phyloP scores from a whole-genome alignment of 2,329 filamentous ascomycete species.

The Xylaria sp. region DNA sequence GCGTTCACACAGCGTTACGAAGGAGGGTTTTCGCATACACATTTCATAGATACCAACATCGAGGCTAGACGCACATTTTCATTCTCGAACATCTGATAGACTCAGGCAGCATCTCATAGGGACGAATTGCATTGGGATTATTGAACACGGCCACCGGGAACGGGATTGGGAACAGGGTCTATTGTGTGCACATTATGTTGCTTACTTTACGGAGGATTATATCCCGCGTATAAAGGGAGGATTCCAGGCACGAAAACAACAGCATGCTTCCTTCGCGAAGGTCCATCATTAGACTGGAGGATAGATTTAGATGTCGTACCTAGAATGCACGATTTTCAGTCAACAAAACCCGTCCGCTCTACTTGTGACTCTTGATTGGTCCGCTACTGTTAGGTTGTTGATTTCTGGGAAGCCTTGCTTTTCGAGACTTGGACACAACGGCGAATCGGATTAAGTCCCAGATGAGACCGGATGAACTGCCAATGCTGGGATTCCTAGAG shows the following conservation, averaged over 20 bases:
- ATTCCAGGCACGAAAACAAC: conserved; percentile 1
- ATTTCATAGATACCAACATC: conserved; percentile 31
- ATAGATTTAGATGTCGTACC: conserved; percentile 8
- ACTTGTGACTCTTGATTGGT: background rate
- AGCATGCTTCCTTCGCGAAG: background rate
- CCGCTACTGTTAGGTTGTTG: background rate
- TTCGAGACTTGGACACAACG: background rate
- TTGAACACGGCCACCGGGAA: conserved; percentile 4
- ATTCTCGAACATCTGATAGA: conserved; percentile 29
- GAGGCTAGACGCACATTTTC: conserved; percentile 30
- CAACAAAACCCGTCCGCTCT: background rate
- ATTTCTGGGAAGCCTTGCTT: background rate
- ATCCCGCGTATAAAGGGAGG: background rate
- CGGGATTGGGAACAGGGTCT: background rate
- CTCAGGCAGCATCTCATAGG: conserved; percentile 29
- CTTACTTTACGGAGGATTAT: background rate
- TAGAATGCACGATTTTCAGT: conserved; percentile 19
- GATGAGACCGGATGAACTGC: background rate
- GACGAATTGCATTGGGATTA: conserved; percentile 26
- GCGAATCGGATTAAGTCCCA: background rate
- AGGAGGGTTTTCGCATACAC: background rate
- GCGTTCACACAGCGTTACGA: conserved; percentile 31
- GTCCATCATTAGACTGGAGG: conserved; percentile 14
- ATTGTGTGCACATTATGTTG: background rate
- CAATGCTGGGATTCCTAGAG: background rate